phyloP scores from a whole-genome alignment of 108 stramenopile species.

The Asterionellopsis glacialis region DNA sequence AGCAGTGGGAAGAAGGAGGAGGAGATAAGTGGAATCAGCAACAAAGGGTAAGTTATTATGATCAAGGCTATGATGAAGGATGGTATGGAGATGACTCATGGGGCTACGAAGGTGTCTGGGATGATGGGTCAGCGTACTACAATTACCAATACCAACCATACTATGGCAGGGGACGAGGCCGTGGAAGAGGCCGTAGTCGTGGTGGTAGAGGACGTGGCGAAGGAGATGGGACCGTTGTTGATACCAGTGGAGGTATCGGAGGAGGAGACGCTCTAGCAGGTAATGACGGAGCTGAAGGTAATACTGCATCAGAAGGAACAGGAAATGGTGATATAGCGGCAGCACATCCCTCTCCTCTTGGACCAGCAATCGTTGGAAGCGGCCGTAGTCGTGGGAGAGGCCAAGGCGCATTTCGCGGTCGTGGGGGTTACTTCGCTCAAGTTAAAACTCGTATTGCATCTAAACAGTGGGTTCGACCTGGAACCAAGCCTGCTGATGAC shows the following conservation, averaged over 20 bases:
- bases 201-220: slow-evolving; percentile 8
- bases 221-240: neutral
- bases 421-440: slow-evolving; percentile 25
- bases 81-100: neutral
- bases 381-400: slow-evolving; percentile 35
- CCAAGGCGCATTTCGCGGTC: slow-evolving; percentile 35
- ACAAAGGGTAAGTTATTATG: neutral
- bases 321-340: slow-evolving; percentile 12
- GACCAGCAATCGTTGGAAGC: slow-evolving; percentile 32
- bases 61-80: slow-evolving; percentile 4
- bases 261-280: slow-evolving; percentile 2
- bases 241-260: neutral
- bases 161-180: slow-evolving; percentile 7
- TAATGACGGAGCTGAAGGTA: slow-evolving; percentile 5
- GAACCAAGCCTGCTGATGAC: neutral
- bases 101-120: neutral
- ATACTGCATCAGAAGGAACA: neutral
- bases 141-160: slow-evolving; percentile 3
- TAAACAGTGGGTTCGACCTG: slow-evolving; percentile 63
- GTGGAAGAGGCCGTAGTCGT: slow-evolving; percentile 14
- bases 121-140: slow-evolving; percentile 1
- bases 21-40: neutral
- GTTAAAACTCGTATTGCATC: slow-evolving; percentile 61
- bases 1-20: neutral
- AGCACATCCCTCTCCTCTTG: slow-evolving; percentile 45